phyloP scores from a whole-genome alignment of 139 green algal species.

The Micractinium conductrix region DNA sequence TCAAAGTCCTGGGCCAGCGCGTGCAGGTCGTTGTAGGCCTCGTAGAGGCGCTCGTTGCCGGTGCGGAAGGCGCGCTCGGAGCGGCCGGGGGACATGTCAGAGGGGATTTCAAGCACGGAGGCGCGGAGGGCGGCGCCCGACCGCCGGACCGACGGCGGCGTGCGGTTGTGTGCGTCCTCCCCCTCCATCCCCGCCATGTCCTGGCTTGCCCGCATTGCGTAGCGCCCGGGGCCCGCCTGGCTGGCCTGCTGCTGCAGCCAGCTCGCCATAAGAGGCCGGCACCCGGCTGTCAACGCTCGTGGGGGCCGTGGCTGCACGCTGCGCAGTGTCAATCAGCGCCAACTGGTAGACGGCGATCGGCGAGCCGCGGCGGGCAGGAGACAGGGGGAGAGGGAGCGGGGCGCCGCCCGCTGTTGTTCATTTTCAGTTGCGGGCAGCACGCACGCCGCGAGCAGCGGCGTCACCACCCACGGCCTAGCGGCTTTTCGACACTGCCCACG shows the following conservation, averaged over 20 bases:
- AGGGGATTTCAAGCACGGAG: slow-evolving; percentile 32
- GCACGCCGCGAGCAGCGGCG: too few species aligned
- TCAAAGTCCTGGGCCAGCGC: slow-evolving; percentile 90
- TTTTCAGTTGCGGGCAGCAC: too few species aligned
- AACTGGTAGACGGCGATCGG: too few species aligned
- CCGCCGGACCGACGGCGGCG: slow-evolving; percentile 40
- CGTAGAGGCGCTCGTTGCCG: slow-evolving; percentile 90
- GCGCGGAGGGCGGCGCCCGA: slow-evolving; percentile 28
- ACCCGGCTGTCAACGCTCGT: not conserved
- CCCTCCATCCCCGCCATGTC: not conserved
- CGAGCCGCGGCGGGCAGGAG: too few species aligned
- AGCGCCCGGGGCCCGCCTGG: slow-evolving; percentile 11
- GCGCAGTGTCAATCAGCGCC: too few species aligned
- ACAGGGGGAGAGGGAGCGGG: too few species aligned
- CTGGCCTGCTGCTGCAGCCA: slow-evolving; percentile 31
- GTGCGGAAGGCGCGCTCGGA: slow-evolving; percentile 58
- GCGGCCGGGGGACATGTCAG: slow-evolving; percentile 53
- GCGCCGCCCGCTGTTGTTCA: too few species aligned
- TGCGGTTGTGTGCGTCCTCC: slow-evolving; percentile 59
- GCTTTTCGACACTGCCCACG: too few species aligned
- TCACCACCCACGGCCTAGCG: too few species aligned
- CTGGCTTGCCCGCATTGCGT: slow-evolving; percentile 25
- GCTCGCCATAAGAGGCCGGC: not conserved
- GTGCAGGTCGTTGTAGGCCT: slow-evolving; percentile 95
- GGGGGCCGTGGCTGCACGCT: too few species aligned